phyloP scores from a whole-genome alignment of 257 asterid species.

The Lycium ferocissimum region DNA sequence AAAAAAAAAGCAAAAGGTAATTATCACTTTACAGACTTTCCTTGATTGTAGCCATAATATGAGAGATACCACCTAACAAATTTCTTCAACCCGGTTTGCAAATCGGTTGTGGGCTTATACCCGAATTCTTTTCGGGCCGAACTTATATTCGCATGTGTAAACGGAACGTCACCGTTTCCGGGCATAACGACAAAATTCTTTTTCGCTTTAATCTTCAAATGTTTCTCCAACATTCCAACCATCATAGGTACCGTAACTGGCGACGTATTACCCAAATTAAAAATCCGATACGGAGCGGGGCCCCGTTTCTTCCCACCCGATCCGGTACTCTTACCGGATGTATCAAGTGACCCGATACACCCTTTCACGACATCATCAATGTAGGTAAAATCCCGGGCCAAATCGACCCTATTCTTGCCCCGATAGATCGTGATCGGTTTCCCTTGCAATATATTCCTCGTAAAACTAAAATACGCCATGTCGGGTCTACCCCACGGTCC shows the following conservation, averaged over 20 bases:
- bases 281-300: slow-evolving; percentile 74
- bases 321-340: slow-evolving; percentile 80
- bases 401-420: slow-evolving; percentile 71
- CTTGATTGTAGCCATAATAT: slow-evolving; percentile 66
- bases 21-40: slow-evolving; percentile 58
- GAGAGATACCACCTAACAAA: slow-evolving; percentile 79
- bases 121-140: slow-evolving; percentile 70
- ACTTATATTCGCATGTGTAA: slow-evolving; percentile 78
- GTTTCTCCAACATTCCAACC: slow-evolving; percentile 74
- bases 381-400: slow-evolving; percentile 84
- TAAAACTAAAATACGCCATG: slow-evolving; percentile 84
- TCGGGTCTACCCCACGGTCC: slow-evolving; percentile 93
- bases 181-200: slow-evolving; percentile 71
- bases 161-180: slow-evolving; percentile 92
- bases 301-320: slow-evolving; percentile 82
- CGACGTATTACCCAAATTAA: slow-evolving; percentile 75
- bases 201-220: slow-evolving; percentile 70
- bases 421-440: slow-evolving; percentile 72
- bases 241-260: slow-evolving; percentile 87
- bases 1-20: background rate
- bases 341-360: slow-evolving; percentile 70
- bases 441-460: slow-evolving; percentile 62
- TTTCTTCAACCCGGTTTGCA: slow-evolving; percentile 85
- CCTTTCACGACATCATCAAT: slow-evolving; percentile 85
- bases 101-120: slow-evolving; percentile 77